These are phyloP conservation scores for Verticillium nubilum DNA, from an alignment of 2,329 filamentous ascomycete species.

Conservation along the genomic window DNA sequence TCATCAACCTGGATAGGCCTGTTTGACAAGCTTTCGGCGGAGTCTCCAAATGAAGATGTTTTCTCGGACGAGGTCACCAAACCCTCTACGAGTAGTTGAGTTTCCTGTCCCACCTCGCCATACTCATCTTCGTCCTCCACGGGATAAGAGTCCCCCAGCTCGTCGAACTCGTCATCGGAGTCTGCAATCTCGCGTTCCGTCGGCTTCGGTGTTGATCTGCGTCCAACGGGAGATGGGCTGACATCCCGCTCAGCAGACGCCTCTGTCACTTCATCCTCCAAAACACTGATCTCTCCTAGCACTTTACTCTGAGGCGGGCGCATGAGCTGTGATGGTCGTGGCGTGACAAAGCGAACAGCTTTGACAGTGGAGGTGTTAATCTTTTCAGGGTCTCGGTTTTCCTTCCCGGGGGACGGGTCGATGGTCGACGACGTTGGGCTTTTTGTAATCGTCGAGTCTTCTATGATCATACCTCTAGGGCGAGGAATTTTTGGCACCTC, in stretches of 20 bases:
- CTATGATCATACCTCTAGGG: constrained; percentile 27
- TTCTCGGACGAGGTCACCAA: constrained; percentile 10
- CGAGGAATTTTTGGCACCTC: constrained; percentile 17
- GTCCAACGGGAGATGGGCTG: constrained; percentile 6
- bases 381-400: constrained; percentile 9
- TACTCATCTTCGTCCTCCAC: constrained; percentile 1
- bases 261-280: not conserved
- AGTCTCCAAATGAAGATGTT: not conserved
- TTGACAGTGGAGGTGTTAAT: constrained; percentile 16
- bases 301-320: constrained; percentile 4
- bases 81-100: constrained; percentile 9
- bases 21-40: not conserved
- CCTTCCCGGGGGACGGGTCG: not conserved
- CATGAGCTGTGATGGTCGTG: not conserved
- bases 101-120: constrained; percentile 11
- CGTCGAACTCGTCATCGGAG: constrained; percentile 36
- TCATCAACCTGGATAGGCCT: not conserved
- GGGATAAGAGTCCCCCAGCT: not conserved
- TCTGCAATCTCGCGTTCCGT: constrained; percentile 39
- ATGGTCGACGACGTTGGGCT: constrained; percentile 16
- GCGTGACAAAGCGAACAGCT: constrained; percentile 10
- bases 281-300: not conserved
- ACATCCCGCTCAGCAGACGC: not conserved
- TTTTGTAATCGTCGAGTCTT: constrained; percentile 31
- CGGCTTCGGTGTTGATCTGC: constrained; percentile 3